A percentile compares a stretch with the other conserved stretches of the same genome.
Evolutionary conservation across 2,329 filamentous ascomycete genomes (phyloP).

Genomic region (Penicillium hesseltinei): DNA sequence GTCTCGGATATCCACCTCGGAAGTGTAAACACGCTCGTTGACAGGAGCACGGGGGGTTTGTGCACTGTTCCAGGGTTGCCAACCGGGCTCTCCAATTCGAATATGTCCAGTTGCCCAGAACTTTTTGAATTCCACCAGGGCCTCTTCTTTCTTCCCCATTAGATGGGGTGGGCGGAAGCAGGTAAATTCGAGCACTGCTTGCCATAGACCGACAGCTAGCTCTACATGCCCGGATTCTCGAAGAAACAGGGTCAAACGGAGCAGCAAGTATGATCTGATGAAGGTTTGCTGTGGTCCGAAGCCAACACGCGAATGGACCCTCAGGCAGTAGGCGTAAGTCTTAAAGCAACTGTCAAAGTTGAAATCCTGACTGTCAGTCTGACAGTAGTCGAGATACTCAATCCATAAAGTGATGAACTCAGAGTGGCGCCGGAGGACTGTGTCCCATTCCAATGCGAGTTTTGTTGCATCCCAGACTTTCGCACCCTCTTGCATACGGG

Average conservation of each 20-base stretch:
- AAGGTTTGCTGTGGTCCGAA: constrained; percentile 23
- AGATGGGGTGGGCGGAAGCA: constrained; percentile 56
- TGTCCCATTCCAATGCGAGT: constrained; percentile 64
- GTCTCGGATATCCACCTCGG: constrained; percentile 23
- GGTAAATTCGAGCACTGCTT: constrained; percentile 72
- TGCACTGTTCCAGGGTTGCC: constrained; percentile 64
- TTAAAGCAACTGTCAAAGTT: constrained; percentile 64
- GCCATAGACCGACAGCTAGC: constrained; percentile 76
- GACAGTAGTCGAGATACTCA: constrained; percentile 67
- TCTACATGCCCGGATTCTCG: constrained; percentile 76
- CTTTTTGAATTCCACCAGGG: constrained; percentile 55
- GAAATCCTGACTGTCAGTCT: constrained; percentile 66
- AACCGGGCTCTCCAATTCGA: constrained; percentile 70
- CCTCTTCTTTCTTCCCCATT: constrained; percentile 15
- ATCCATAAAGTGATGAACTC: constrained; percentile 68
- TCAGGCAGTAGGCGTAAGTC: constrained; percentile 59
- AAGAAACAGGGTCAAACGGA: constrained; percentile 71
- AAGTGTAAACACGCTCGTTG: constrained; percentile 21
- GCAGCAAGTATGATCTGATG: constrained; percentile 66
- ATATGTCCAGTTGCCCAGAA: constrained; percentile 87
- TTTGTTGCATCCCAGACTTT: constrained; percentile 68
- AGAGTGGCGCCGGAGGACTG: constrained; percentile 56
- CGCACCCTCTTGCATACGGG: constrained; percentile 71
- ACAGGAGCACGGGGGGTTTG: constrained; percentile 36
- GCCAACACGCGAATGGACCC: constrained; percentile 31